Conservation (phyloP, 306 rosid species). For the Leucaena leucocephala region DNA sequence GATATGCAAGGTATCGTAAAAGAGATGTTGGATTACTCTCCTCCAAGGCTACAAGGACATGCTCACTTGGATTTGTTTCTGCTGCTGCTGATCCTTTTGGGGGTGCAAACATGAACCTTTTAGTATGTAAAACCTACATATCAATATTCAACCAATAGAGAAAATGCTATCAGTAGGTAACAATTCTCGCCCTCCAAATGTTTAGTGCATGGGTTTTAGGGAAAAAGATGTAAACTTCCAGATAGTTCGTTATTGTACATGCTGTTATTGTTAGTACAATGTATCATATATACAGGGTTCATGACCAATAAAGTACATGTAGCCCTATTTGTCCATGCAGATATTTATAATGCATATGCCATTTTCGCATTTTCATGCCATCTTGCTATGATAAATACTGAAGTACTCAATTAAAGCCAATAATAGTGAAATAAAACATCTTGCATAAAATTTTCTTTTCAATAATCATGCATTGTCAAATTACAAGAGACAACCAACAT, state of each 20-base stretch:
- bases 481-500: neutral
- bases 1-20: conserved; percentile 91
- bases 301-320: neutral
- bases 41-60: conserved; percentile 92
- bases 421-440: neutral
- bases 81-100: conserved; percentile 99
- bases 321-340: neutral
- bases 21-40: conserved; percentile 79
- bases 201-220: neutral
- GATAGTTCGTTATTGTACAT: neutral
- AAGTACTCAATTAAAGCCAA: neutral
- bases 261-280: neutral
- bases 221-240: neutral
- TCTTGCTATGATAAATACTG: neutral
- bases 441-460: neutral
- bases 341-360: neutral
- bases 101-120: conserved; percentile 86
- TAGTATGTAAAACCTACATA: conserved; percentile 78
- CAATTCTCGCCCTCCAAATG: conserved; percentile 26
- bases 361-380: neutral
- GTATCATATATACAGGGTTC: neutral
- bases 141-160: conserved; percentile 38
- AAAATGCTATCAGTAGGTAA: conserved; percentile 27
- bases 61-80: conserved; percentile 93
- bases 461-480: neutral